Evolutionary conservation across 2,329 filamentous ascomycete genomes (phyloP).

Genomic region (Paraconiothyrium sp.): DNA sequence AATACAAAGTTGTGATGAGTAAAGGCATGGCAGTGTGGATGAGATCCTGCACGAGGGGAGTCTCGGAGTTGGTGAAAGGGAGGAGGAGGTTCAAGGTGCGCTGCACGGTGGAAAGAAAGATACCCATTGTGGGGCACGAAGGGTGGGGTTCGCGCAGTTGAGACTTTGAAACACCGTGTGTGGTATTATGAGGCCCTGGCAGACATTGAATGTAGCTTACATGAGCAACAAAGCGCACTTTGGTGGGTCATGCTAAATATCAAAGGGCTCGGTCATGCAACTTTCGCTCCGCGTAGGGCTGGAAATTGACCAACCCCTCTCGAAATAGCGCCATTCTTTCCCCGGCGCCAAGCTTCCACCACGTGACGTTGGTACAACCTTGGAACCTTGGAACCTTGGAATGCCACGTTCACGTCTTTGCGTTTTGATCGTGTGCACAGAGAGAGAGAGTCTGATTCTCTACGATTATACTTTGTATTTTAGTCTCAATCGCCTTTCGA

Average conservation of each 20-base stretch:
- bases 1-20: slow-evolving; percentile 58
- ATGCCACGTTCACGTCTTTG: no score
- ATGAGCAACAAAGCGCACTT: not conserved
- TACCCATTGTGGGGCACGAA: slow-evolving; percentile 35
- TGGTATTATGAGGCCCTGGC: not conserved
- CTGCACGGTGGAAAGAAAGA: slow-evolving; percentile 38
- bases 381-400: no score
- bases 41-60: slow-evolving; percentile 58
- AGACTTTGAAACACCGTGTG: not conserved
- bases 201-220: not conserved
- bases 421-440: no score
- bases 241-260: not conserved
- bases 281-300: slow-evolving; percentile 1
- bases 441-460: no score
- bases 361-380: not conserved
- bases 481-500: no score
- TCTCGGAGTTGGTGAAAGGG: slow-evolving; percentile 59
- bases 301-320: not conserved
- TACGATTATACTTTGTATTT: no score
- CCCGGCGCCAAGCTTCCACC: not conserved
- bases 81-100: slow-evolving; percentile 54
- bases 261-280: not conserved
- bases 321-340: not conserved
- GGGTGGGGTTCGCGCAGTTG: not conserved
- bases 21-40: slow-evolving; percentile 56